These are phyloP conservation scores for Mycena floridula DNA, from an alignment of 768 basidiomycete species.

Conservation along the genomic window DNA sequence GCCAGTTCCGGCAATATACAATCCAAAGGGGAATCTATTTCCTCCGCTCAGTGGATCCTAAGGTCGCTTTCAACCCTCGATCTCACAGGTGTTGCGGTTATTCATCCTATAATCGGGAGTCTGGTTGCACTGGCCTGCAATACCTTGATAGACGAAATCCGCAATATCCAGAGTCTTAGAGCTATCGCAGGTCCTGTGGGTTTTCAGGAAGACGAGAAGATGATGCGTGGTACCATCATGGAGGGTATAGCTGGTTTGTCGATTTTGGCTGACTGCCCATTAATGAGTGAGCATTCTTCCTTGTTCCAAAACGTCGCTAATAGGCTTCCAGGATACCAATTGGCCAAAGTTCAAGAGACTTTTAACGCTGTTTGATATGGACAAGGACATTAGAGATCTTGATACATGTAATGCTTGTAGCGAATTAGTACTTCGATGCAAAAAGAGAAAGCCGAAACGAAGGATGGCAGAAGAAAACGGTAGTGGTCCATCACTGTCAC, in stretches of 20 bases:
- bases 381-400: too few relatives aligned
- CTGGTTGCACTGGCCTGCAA: slow-evolving; percentile 7
- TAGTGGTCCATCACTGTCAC: too few relatives aligned
- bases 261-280: neutral
- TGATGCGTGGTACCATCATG: neutral
- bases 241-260: neutral
- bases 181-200: neutral
- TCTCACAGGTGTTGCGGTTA: slow-evolving; percentile 5
- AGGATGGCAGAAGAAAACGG: too few relatives aligned
- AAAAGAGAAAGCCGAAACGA: too few relatives aligned
- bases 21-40: slow-evolving; percentile 3
- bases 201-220: neutral
- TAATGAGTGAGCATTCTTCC: neutral
- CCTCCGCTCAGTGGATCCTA: slow-evolving; percentile 12
- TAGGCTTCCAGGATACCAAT: too few relatives aligned
- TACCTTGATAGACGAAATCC: neutral
- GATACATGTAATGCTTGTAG: too few relatives aligned
- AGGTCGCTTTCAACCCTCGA: slow-evolving; percentile 8
- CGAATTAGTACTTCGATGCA: too few relatives aligned
- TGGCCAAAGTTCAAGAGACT: too few relatives aligned
- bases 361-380: too few relatives aligned
- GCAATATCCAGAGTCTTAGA: neutral
- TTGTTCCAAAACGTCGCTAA: too few relatives aligned
- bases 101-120: slow-evolving; percentile 11
- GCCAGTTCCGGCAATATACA: slow-evolving; percentile 3